Conservation (phyloP, 2,329 filamentous ascomycete species). For the Chaetomium olivaceum region DNA sequence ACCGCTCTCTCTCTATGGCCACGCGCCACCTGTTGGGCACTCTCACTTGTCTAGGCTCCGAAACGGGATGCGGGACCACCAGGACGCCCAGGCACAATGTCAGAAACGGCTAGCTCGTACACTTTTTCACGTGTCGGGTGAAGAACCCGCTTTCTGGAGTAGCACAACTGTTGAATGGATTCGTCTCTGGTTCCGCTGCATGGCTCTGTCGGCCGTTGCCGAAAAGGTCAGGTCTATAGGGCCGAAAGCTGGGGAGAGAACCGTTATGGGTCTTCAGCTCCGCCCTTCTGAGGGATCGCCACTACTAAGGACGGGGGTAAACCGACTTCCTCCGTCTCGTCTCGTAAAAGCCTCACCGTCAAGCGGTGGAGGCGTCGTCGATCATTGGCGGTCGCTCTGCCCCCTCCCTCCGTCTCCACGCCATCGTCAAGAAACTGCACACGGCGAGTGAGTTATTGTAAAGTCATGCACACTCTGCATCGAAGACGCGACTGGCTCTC, state of each 20-base stretch:
- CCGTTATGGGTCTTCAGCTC: slow-evolving; percentile 23
- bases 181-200: slow-evolving; percentile 30
- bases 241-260: slow-evolving; percentile 34
- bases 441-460: not conserved
- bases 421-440: not conserved
- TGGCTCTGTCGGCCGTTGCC: slow-evolving; percentile 36
- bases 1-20: slow-evolving; percentile 14
- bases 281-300: slow-evolving; percentile 16
- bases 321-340: slow-evolving; percentile 19
- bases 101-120: slow-evolving; percentile 16
- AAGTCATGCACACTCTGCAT: not conserved
- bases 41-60: slow-evolving; percentile 15
- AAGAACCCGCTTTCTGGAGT: slow-evolving; percentile 29
- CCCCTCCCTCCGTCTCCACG: not conserved
- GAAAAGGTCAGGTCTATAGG: slow-evolving; percentile 36
- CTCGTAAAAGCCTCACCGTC: slow-evolving; percentile 8
- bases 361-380: not conserved
- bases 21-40: slow-evolving; percentile 11
- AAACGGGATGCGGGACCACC: slow-evolving; percentile 11
- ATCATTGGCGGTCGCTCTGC: slow-evolving; percentile 5
- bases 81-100: slow-evolving; percentile 18
- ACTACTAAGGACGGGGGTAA: slow-evolving; percentile 9
- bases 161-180: slow-evolving; percentile 30
- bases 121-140: slow-evolving; percentile 33
- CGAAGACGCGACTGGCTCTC: slow-evolving; percentile 26